Evolutionary conservation across 2,329 filamentous ascomycete species (phyloP), one percentile per base, ranked within the genome.

Genomic region (Ilyonectria destructans): DNA sequence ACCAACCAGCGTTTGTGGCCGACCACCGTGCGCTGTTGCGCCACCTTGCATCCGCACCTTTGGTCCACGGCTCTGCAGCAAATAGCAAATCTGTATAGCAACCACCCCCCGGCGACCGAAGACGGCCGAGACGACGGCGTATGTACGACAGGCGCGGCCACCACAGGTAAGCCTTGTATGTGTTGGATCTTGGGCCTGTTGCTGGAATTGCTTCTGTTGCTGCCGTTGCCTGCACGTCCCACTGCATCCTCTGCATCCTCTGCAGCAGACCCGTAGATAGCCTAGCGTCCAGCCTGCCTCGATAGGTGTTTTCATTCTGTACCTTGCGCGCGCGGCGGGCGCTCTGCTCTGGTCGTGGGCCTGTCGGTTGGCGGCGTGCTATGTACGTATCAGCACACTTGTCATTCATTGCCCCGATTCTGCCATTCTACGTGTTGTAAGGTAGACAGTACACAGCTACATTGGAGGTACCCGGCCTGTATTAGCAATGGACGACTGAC

Each of bases 241-340:
- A 8, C 17, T 62, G 57, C 43, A 40, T 17, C 52, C 46, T 26
- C 45, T 49, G 58, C 46, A 40, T 23, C 48, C 49, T 60, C 64
- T 37, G 37, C 52, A 51, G 63, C 37, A 57, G 54, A 45, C 51
- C 52, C 55, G 59, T 56, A 63, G 55, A 56, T 57, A 60, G 61
- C 65, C 65, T 67, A 67, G 65, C 65, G 65, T 48, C 51, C 54
- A 62, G 31, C 45, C 45, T 56, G 63, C 63, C 40, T 61, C 60
- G 51, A 54, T 54, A 35, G 51, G 51, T 35, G 3, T 17, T 54
- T 54, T 26, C 26, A 26, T 26, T 54, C 51, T 31, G 31, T 54
- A 54, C 51, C 51, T 54, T 54, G 29, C 51, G 31, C 33, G 29
- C 51, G 31, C 33, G 31, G 35, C 51, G 51, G 51, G 51, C 51